These are phyloP conservation scores for Trametes polyzona DNA, from an alignment of 1,284 basidiomycete genomes.

Conservation along the genomic window DNA sequence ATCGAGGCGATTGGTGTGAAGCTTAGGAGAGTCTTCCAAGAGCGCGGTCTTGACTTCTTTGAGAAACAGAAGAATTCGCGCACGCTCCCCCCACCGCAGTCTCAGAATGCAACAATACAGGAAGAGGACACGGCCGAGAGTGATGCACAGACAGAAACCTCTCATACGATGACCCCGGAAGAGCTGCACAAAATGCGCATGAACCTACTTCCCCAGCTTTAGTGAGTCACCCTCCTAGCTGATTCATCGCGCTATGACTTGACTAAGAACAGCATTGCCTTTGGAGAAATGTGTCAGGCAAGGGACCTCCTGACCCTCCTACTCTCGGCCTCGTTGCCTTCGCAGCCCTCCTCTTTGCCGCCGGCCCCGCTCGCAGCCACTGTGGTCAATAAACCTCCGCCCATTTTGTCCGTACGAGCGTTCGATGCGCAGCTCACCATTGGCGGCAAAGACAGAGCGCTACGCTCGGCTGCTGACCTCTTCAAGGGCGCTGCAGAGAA, in stretches of 20 bases:
- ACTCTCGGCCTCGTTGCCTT: conserved; percentile 21
- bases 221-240: conserved; percentile 51
- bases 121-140: conserved; percentile 33
- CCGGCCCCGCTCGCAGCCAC: conserved; percentile 60
- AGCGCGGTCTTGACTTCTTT: conserved; percentile 77
- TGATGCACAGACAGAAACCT: conserved; percentile 37
- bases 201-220: conserved; percentile 70
- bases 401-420: conserved; percentile 69
- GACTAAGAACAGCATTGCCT: conserved; percentile 56
- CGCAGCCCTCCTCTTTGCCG: conserved; percentile 32
- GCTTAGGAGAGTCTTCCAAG: conserved; percentile 68
- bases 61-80: conserved; percentile 49
- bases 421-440: conserved; percentile 76
- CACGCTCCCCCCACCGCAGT: conserved; percentile 20
- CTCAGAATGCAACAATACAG: conserved; percentile 33
- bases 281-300: conserved; percentile 78
- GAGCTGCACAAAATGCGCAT: conserved; percentile 73
- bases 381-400: conserved; percentile 62
- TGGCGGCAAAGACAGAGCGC: conserved; percentile 77
- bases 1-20: conserved; percentile 60
- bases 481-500: conserved; percentile 70
- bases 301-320: conserved; percentile 65
- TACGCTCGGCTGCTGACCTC: conserved; percentile 69
- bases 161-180: conserved; percentile 64
- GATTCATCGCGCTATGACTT: conserved; percentile 15